Evolutionary conservation across 2,329 filamentous ascomycete genomes (phyloP), one percentile per base, ranked within the genome.

Genomic region (Penicillium occitanis): DNA sequence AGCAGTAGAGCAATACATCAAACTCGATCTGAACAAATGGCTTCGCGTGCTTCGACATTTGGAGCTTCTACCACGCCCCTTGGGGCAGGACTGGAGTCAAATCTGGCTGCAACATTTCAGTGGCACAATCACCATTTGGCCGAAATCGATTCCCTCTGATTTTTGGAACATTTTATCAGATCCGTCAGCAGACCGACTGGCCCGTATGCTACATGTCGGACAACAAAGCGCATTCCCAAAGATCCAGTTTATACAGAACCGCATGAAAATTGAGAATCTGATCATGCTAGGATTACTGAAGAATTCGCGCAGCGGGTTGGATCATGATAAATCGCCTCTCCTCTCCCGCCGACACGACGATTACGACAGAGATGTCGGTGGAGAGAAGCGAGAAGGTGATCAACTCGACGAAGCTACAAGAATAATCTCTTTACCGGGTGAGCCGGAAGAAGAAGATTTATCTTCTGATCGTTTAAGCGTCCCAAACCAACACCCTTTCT

Each of bases 11-110:
- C 93, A 97, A 77, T 97, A 95, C 75, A 87, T 99, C 75, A 98
- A 98, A 78, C 87, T 99, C 28, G 95, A 99, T 77, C 85, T 99
- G 71, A 96, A 91, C 73, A 99, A 99, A 82, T 99, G 95, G 93
- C 88, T 99, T 46, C 95, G 95, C 75, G 94, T 99, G 22, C 86
- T 98, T 50, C 90, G 93, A 1, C 93, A 97, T 75, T 86, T 98
- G 0, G 95, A 99, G 78, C 84, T 99, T 3, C 86, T 99, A 0
- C 95, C 95, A 0, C 88, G 95, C 0, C 93, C 92, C 0, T 79
- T 98, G 25, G 94, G 93, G 2, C 94, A 98, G 77, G 95, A 99
- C 76, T 99, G 95, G 95, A 93, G 90, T 66, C 91, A 97, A 78
- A 88, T 99, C 25, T 99, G 94, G 91, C 85, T 99, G 58, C 95